Evolutionary conservation across 306 rosid species (phyloP), one percentile per base, ranked within the genome.

Genomic region (Begonia peltatifolia): DNA sequence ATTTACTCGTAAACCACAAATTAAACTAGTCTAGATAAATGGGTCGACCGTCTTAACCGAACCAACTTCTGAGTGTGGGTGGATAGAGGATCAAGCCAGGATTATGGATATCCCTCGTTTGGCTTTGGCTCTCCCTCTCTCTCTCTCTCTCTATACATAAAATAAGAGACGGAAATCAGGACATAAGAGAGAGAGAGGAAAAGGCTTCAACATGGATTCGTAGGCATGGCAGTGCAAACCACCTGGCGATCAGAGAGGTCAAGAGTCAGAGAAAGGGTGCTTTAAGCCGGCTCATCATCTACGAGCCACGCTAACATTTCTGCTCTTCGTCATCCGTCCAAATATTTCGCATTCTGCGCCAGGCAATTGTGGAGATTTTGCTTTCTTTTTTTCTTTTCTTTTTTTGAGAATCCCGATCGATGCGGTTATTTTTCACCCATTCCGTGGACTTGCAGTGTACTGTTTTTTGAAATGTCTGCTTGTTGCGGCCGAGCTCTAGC

Each of bases 161-260:
- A 25, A 3, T 25, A 25, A 25, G 35, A 25, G 35, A 25, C 6
- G 4, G 35, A 6, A 25, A 25, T 25, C 35, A 25, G 35, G 0
- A 3, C 2, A 1, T 5, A 30, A 55, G 48, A 43, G 51, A 55
- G 49, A 61, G 44, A 22, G 41, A 14, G 9, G 12, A 30, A 60
- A 41, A 50, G 52, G 4, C 14, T 22, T 11, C 3, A 10, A 9
- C 41, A 2, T 11, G 13, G 23, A n/a, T n/a, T 4, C 16, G 11
- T 12, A 6, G 38, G 12, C 5, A 12, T 15, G 47, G 11, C 48
- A 41, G 52, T 50, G 25, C 7, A 22, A 51, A 46, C 68, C 79
- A 74, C 61, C 72, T 66, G 70, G 67, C 73, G 55, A 69, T 66
- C 70, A 16, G 4, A 2, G 58, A 52, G 61, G 35, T 60, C 41